phyloP scores from a whole-genome alignment of 352 stramenopile genomes.

The Phytopythium helicoides region DNA sequence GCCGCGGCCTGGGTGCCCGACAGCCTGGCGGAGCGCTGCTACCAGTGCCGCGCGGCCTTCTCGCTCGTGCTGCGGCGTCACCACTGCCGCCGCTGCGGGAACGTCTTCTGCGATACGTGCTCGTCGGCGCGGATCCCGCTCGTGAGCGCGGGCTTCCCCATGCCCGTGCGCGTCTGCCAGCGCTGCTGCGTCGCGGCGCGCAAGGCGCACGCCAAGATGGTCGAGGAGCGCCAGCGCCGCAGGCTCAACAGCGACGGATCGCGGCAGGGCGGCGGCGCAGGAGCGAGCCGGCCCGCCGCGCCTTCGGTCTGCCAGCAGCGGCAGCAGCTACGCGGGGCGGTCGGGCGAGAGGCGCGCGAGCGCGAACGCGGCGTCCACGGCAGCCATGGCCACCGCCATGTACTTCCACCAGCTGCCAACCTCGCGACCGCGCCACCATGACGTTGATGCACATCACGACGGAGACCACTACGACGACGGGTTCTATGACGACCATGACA shows the following conservation, averaged over 20 bases:
- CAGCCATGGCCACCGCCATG: constrained; percentile 12
- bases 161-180: constrained; percentile 75
- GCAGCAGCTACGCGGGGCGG: not conserved
- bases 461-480: constrained; percentile 4
- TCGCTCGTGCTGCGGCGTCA: constrained; percentile 79
- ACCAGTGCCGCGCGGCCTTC: constrained; percentile 61
- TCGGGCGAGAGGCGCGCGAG: constrained; percentile 2
- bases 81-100: constrained; percentile 86
- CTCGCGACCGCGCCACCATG: constrained; percentile 1
- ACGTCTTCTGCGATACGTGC: constrained; percentile 90
- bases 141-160: constrained; percentile 59
- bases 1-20: constrained; percentile 83
- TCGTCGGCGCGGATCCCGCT: constrained; percentile 78
- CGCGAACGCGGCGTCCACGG: constrained; percentile 6
- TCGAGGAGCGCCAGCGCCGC: constrained; percentile 52
- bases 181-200: constrained; percentile 74
- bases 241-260: constrained; percentile 21
- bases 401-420: constrained; percentile 22
- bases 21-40: constrained; percentile 74
- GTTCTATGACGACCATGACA: constrained; percentile 12
- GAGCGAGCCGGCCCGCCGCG: not conserved
- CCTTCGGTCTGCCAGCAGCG: constrained; percentile 4
- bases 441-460: not conserved
- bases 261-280: not conserved
- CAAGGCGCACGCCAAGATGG: constrained; percentile 64